Base-by-base conservation (phyloP, 768 basidiomycete genomes). In the Guyanaporus albipodus region DNA sequence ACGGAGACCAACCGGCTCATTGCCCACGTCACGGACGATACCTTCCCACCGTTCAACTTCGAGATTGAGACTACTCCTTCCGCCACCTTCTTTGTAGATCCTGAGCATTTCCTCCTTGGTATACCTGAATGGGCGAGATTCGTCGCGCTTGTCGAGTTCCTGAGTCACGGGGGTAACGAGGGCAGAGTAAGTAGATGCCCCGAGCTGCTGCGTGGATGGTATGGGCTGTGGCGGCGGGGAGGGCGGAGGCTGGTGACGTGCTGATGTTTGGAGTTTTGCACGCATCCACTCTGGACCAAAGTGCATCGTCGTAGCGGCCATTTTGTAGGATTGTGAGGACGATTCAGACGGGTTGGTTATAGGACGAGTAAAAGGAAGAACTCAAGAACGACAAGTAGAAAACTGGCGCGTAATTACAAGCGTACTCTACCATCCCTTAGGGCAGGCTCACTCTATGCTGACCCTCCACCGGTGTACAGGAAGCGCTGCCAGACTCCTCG, bases 261-360 rank as follows among this genome's bases (percentile, higher is more conserved):
- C 61, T 36, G 76, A 65, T 37, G 75, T 67, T 47, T 80, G 78
- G 52, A 78, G 79, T 71, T 90, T 90, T 55, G 82, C 78, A 59
- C 89, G 82, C 89, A 91, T 91, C 89, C 89, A 91, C 70, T 91
- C 89, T 38, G 89, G 89, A 60, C 87, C 89, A 74, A 91, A 91
- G 66, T 91, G 89, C 81, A 91, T 86, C 10, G 87, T 83, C 22
- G 77, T 74, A 53, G 86, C 63, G 37, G 76, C 64, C 76, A 76
- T 76, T 72, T 68, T 72, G 60, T 42, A 24, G 10, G 37, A 28
- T 46, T 53, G 17, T n/a, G 31, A n/a, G 29, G 31, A 32, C 7
- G 27, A 28, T 28, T 28, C 27, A 28, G 27, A 0, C 6, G 28
- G 10, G 28, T 29, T n/a, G n/a, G n/a, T n/a, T n/a, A n/a, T n/a